Evolutionary conservation across 306 rosid genomes (phyloP), one percentile per base, ranked within the genome.

Genomic region (Pueraria montana): DNA sequence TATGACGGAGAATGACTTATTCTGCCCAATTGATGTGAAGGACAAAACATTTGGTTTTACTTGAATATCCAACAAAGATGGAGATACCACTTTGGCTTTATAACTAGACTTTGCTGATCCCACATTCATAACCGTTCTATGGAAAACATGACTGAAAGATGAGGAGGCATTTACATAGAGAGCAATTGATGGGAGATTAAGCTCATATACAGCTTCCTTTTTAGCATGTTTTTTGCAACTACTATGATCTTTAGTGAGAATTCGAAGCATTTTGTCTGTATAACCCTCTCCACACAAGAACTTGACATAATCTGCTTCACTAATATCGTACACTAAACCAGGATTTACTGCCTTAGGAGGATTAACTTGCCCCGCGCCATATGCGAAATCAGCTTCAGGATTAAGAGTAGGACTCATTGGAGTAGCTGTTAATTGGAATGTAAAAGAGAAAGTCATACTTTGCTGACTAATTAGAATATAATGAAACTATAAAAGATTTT

Each of bases 171-270:
- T 11, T 9, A 16, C 38, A 4, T 21, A 27, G 14, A 88, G 53
- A 2, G 90, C 85, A 50, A 89, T 79, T 3, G 93, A 83, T 62
- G 94, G 97, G n/a, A 89, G 87, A 32, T 89, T 92, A 5, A 92
- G 17, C 36, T 89, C 83, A 8, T 56, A 45, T 2, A 18, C 69
- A 12, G 40, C 58, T 24, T 2, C 48, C 8, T 36, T 66, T 0
- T 6, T 21, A 4, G 9, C 27, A 8, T 48, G 0, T 59, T 17
- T 3, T 0, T 34, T 14, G 34, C 87, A 88, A 4, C 10, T 66
- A 10, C 59, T 53, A 0, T 74, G 49, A 2, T 84, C 43, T 3
- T 42, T 11, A 1, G 86, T 86, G 4, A 88, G 24, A 2, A 1
- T 2, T 34, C 2, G 52, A 5, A 85, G 55, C 4, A 12, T 4